Base-by-base conservation (phyloP, 257 asterid genomes). In the Petrea volubilis region DNA sequence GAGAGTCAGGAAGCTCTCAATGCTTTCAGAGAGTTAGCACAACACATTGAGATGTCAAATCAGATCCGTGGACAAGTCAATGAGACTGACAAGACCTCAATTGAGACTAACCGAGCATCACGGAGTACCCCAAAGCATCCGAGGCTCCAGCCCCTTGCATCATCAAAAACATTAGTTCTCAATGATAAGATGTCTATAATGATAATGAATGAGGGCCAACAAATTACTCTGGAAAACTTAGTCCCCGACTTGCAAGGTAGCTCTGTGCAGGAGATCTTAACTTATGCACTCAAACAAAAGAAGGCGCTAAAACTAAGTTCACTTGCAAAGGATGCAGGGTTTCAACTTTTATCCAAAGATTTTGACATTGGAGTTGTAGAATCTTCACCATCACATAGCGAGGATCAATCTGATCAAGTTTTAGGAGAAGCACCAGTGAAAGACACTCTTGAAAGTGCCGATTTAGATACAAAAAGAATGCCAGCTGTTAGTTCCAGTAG, bases 271-370 rank as follows among this genome's bases (percentile, higher is more conserved):
- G 97, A 94, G 77, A 83, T 91, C 77, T 83, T 94, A 75, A 80
- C 75, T 68, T 79, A 86, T 80, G 89, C 86, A 56, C 84, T 88
- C 58, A 79, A 86, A 84, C 81, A 73, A 71, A 88, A 88, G 80
- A 83, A 85, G 77, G 90, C 89, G 70, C 72, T 76, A 36, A 91
- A 82, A 76, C 82, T 94, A 74, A 91, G 99, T 82, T 81, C 95
- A 51, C 72, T 94, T 41, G 99, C 90, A 15, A 86, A 91, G 87
- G 90, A 83, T 82, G 92, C 86, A 38, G 97, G 99, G 77, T 94
- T 94, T 80, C 93, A 94, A 83, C 97, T 91, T 59, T 64, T 94
- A 49, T 94, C 99, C 68, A 78, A 81, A 77, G 97, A 94, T 80
- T 71, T 89, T 70, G 81, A 86, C 68, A 76, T 94, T 52, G 84